phyloP scores from a whole-genome alignment of 768 basidiomycete genomes.

The Naganishia vaughanmartiniae region DNA sequence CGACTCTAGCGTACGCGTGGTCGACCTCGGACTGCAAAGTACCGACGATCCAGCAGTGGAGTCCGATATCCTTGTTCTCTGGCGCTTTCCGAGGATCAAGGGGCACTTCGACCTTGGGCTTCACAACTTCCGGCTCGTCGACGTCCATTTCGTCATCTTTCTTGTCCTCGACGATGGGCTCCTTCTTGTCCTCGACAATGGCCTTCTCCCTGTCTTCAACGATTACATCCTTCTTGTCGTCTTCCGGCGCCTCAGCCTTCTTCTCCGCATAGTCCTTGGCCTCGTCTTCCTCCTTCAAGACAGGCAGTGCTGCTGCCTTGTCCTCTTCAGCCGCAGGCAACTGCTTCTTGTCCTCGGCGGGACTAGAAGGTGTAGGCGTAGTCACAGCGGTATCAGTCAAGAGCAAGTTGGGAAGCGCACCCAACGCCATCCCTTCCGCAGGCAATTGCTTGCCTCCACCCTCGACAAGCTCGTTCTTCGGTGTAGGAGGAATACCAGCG shows the following conservation, averaged over 20 bases:
- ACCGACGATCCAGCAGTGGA: constrained; percentile 29
- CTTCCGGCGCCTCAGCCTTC: too few relatives aligned
- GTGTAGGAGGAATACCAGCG: constrained; percentile 27
- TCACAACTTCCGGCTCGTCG: not conserved
- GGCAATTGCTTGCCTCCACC: constrained; percentile 13
- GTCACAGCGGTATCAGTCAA: constrained; percentile 15
- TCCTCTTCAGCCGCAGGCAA: not conserved
- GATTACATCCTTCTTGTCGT: too few relatives aligned
- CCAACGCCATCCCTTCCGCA: not conserved
- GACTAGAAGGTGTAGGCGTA: constrained; percentile 11
- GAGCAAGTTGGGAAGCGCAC: constrained; percentile 5
- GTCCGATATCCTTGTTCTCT: constrained; percentile 23
- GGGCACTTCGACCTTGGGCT: not conserved
- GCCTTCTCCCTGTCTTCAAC: not conserved
- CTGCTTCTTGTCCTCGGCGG: constrained; percentile 12
- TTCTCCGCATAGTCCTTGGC: not conserved
- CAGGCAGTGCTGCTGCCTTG: not conserved
- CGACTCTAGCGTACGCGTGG: not conserved
- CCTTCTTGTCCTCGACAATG: not conserved
- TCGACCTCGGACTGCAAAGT: constrained; percentile 19
- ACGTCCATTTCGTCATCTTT: constrained; percentile 16
- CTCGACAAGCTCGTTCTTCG: constrained; percentile 18
- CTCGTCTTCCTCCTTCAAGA: constrained; percentile 22
- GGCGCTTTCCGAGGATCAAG: constrained; percentile 14
- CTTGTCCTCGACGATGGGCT: not conserved